Conservation (phyloP, 768 basidiomycete genomes). For the Trametes punicea region DNA sequence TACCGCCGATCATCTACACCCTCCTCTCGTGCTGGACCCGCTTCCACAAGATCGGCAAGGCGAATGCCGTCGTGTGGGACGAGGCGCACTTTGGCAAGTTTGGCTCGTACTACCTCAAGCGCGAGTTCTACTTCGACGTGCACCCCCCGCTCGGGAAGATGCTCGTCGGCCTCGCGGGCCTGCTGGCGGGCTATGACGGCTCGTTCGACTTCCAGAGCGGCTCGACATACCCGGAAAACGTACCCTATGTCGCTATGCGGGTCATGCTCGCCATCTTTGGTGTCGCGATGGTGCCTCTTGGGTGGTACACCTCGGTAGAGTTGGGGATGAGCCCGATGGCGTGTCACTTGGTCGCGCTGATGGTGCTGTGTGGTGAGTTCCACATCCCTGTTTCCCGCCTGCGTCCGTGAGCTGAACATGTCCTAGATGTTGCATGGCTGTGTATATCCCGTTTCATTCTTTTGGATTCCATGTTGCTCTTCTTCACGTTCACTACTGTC, state of each 20-base stretch:
- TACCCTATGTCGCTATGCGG: slow-evolving; percentile 94
- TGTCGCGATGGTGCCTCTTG: slow-evolving; percentile 91
- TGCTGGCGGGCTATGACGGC: slow-evolving; percentile 90
- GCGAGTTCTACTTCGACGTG: slow-evolving; percentile 99
- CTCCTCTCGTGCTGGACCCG: slow-evolving; percentile 93
- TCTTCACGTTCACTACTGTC: slow-evolving; percentile 97
- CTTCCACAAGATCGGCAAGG: slow-evolving; percentile 87
- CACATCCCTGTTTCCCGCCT: neutral
- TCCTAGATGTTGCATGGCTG: slow-evolving; percentile 89
- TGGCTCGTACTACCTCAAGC: slow-evolving; percentile 95
- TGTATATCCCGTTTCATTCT: slow-evolving; percentile 97
- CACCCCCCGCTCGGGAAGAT: slow-evolving; percentile 99
- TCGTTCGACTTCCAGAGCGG: slow-evolving; percentile 94
- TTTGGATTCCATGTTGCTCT: slow-evolving; percentile 96
- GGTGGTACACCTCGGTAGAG: slow-evolving; percentile 96
- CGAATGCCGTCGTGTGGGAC: slow-evolving; percentile 92
- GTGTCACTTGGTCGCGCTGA: slow-evolving; percentile 88
- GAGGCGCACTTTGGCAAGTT: slow-evolving; percentile 99
- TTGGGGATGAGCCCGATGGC: slow-evolving; percentile 88
- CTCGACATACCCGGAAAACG: slow-evolving; percentile 71
- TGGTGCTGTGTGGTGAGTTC: slow-evolving; percentile 82
- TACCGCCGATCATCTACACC: slow-evolving; percentile 83
- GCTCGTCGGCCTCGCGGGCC: slow-evolving; percentile 92
- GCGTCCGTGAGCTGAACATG: neutral
- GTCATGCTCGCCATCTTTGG: slow-evolving; percentile 94